Percentiles rank a stretch among this genome's conserved stretches.
Conservation (phyloP, 768 basidiomycete genomes). For the Tylopilus sp. region DNA sequence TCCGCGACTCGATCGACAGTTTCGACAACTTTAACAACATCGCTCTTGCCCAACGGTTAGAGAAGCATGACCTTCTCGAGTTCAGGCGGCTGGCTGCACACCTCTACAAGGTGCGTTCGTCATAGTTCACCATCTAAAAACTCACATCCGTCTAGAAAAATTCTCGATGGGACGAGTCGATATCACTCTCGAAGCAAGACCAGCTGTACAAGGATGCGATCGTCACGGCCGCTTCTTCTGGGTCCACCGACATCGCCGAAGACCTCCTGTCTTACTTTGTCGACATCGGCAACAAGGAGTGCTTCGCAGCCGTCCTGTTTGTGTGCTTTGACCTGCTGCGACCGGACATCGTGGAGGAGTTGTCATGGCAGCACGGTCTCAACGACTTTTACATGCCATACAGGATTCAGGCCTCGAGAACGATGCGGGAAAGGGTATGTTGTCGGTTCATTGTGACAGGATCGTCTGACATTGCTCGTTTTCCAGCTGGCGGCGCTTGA, state of each 20-base stretch:
- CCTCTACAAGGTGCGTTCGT: slow-evolving; percentile 75
- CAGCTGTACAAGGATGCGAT: slow-evolving; percentile 97
- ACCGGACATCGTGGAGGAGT: slow-evolving; percentile 88
- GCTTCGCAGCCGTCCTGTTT: slow-evolving; percentile 87
- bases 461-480: too few relatives aligned
- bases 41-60: slow-evolving; percentile 77
- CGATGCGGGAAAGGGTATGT: slow-evolving; percentile 68
- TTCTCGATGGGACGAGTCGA: slow-evolving; percentile 92
- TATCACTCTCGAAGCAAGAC: slow-evolving; percentile 92
- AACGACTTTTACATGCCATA: slow-evolving; percentile 99
- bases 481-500: slow-evolving; percentile 70
- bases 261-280: slow-evolving; percentile 96
- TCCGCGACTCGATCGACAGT: slow-evolving; percentile 96
- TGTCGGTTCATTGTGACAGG: too few relatives aligned
- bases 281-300: slow-evolving; percentile 98
- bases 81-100: slow-evolving; percentile 94
- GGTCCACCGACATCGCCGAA: slow-evolving; percentile 86
- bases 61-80: slow-evolving; percentile 88
- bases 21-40: slow-evolving; percentile 98
- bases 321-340: slow-evolving; percentile 95
- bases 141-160: slow-evolving; percentile 65
- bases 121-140: background rate
- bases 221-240: slow-evolving; percentile 84
- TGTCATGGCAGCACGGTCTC: slow-evolving; percentile 94
- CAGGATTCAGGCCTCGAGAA: slow-evolving; percentile 82